A percentile compares a stretch with the other conserved stretches of the same genome.
These are phyloP conservation scores for Colletotrichum echinochloae DNA, from an alignment of 2,329 filamentous ascomycete species.

Conservation along the genomic window DNA sequence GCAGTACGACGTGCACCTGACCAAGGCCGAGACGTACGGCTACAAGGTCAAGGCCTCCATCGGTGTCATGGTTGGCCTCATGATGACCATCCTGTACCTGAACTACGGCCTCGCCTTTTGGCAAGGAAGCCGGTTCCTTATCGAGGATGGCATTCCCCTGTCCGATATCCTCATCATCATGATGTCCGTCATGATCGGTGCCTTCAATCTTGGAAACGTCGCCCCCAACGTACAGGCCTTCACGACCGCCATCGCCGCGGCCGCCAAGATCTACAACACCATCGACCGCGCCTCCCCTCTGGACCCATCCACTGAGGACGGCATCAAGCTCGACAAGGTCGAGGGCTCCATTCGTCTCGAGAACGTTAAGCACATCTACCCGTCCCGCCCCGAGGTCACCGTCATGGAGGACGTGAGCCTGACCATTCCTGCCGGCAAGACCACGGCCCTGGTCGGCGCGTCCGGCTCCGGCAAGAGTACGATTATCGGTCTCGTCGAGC, in stretches of 20 bases:
- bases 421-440: slow-evolving; percentile 86
- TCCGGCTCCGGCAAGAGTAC: slow-evolving; percentile 97
- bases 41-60: slow-evolving; percentile 79
- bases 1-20: slow-evolving; percentile 84
- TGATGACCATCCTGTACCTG: slow-evolving; percentile 87
- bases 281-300: slow-evolving; percentile 90
- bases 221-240: slow-evolving; percentile 90
- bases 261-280: slow-evolving; percentile 91
- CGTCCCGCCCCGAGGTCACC: slow-evolving; percentile 88
- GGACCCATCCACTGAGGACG: slow-evolving; percentile 78
- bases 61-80: slow-evolving; percentile 82
- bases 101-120: slow-evolving; percentile 92
- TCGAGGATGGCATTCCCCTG: slow-evolving; percentile 73
- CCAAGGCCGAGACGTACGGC: slow-evolving; percentile 79
- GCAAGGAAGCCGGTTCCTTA: slow-evolving; percentile 83
- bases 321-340: slow-evolving; percentile 78
- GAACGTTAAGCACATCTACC: slow-evolving; percentile 92
- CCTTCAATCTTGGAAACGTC: slow-evolving; percentile 90
- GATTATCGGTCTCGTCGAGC: slow-evolving; percentile 90
- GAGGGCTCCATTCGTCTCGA: slow-evolving; percentile 84
- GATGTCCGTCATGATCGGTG: slow-evolving; percentile 92
- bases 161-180: slow-evolving; percentile 84
- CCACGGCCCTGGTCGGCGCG: slow-evolving; percentile 91
- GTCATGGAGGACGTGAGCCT: slow-evolving; percentile 89
- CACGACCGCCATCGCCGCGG: slow-evolving; percentile 83